Conservation (phyloP, 169 alveolate species). For the Plasmodium vivax region DNA sequence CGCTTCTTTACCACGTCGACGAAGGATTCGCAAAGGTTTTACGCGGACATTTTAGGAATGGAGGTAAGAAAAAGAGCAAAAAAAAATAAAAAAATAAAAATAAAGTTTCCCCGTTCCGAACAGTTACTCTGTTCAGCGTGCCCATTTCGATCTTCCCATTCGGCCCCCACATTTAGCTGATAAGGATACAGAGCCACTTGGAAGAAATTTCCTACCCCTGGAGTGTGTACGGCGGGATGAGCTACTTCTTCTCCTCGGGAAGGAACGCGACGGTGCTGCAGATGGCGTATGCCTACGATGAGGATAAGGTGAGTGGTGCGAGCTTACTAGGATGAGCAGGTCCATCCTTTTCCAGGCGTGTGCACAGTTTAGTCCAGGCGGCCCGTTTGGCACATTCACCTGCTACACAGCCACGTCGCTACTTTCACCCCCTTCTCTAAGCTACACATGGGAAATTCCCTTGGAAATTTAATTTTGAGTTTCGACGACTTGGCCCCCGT, state of each 20-base stretch:
- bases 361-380: neutral
- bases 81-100: neutral
- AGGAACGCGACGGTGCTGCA: constrained; percentile 44
- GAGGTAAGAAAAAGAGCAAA: constrained; percentile 20
- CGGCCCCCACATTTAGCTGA: constrained; percentile 7
- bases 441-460: constrained; percentile 75
- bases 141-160: neutral
- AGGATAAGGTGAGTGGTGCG: constrained; percentile 27
- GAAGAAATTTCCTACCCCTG: constrained; percentile 74
- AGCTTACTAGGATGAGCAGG: neutral
- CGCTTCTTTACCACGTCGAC: constrained; percentile 70
- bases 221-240: constrained; percentile 74
- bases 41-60: constrained; percentile 70
- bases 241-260: constrained; percentile 56
- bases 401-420: neutral
- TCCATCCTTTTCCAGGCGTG: neutral
- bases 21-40: constrained; percentile 69
- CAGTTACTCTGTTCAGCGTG: neutral
- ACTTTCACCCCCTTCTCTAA: neutral
- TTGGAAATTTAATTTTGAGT: constrained; percentile 54
- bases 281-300: constrained; percentile 72
- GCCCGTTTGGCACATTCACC: neutral
- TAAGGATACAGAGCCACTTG: constrained; percentile 67
- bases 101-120: neutral
- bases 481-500: constrained; percentile 24